phyloP scores from a whole-genome alignment of 768 basidiomycete species.

The Lactarius quietus region DNA sequence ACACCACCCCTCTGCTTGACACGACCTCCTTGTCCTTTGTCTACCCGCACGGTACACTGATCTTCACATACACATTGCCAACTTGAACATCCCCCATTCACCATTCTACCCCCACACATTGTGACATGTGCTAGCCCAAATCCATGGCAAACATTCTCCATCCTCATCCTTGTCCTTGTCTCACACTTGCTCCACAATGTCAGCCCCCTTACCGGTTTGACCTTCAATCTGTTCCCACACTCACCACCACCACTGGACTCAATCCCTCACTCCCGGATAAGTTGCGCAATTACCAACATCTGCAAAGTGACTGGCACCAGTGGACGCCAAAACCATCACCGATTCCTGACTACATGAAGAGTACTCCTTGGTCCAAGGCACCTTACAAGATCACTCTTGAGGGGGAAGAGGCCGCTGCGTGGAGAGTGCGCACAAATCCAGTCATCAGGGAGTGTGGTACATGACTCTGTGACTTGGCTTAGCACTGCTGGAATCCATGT shows the following conservation, averaged over 20 bases:
- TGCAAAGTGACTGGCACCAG: slow-evolving; percentile 76
- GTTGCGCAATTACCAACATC: slow-evolving; percentile 62
- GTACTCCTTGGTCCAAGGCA: slow-evolving; percentile 64
- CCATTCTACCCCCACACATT: slow-evolving; percentile 54
- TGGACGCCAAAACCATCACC: slow-evolving; percentile 64
- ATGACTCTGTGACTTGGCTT: not conserved
- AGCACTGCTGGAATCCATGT: no score
- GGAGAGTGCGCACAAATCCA: slow-evolving; percentile 52
- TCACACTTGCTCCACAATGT: slow-evolving; percentile 29
- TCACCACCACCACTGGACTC: slow-evolving; percentile 33
- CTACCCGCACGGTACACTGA: slow-evolving; percentile 60
- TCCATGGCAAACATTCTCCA: slow-evolving; percentile 51
- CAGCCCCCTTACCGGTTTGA: slow-evolving; percentile 21
- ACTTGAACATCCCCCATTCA: no score
- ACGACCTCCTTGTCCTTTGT: slow-evolving; percentile 67
- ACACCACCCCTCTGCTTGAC: slow-evolving; percentile 63
- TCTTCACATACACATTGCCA: slow-evolving; percentile 55
- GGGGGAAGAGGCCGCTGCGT: slow-evolving; percentile 54
- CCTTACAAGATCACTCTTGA: slow-evolving; percentile 69
- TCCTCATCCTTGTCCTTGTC: slow-evolving; percentile 33
- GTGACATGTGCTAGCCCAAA: slow-evolving; percentile 75
- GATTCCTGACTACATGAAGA: slow-evolving; percentile 41
- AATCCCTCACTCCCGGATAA: slow-evolving; percentile 51
- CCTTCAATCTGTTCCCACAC: slow-evolving; percentile 33
- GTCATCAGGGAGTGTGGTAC: slow-evolving; percentile 55